phyloP scores from a whole-genome alignment of 177 flowering plant species.

The Vitis hybrid region DNA sequence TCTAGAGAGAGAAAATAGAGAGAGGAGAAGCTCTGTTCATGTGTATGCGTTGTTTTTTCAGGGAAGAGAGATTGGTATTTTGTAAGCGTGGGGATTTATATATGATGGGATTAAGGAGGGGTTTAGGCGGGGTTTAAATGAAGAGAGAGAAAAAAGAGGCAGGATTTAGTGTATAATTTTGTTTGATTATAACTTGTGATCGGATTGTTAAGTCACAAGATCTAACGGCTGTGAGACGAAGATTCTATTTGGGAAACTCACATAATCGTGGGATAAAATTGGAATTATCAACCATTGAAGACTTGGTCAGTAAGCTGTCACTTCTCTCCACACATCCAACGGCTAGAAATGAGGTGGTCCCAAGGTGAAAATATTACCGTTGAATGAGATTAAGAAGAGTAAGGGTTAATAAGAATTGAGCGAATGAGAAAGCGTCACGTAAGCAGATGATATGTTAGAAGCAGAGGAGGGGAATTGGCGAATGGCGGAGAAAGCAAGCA shows the following conservation, averaged over 20 bases:
- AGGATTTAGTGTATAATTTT: not conserved
- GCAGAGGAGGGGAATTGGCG: not conserved
- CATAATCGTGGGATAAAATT: too few species aligned
- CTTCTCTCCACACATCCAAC: too few species aligned
- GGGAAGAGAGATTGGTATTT: constrained; percentile 2
- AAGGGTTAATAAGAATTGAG: too few species aligned
- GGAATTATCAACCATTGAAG: too few species aligned
- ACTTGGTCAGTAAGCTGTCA: too few species aligned
- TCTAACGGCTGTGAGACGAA: too few species aligned
- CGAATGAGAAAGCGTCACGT: not conserved
- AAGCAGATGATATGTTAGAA: not conserved
- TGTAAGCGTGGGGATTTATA: constrained; percentile 3
- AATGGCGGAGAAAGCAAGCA: constrained; percentile 1
- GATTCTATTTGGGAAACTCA: too few species aligned
- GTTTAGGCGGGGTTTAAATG: constrained; percentile 29
- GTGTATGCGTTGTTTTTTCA: not conserved
- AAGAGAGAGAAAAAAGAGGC: not conserved
- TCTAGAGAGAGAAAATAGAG: constrained; percentile 1
- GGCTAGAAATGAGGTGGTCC: not conserved
- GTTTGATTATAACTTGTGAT: too few species aligned
- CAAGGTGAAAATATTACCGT: too few species aligned
- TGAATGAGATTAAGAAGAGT: too few species aligned
- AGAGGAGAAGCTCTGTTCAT: constrained; percentile 2
- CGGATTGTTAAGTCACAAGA: too few species aligned
- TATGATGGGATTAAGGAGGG: constrained; percentile 10